phyloP scores from a whole-genome alignment of 352 stramenopile species.

The Pythium scleroteichum region DNA sequence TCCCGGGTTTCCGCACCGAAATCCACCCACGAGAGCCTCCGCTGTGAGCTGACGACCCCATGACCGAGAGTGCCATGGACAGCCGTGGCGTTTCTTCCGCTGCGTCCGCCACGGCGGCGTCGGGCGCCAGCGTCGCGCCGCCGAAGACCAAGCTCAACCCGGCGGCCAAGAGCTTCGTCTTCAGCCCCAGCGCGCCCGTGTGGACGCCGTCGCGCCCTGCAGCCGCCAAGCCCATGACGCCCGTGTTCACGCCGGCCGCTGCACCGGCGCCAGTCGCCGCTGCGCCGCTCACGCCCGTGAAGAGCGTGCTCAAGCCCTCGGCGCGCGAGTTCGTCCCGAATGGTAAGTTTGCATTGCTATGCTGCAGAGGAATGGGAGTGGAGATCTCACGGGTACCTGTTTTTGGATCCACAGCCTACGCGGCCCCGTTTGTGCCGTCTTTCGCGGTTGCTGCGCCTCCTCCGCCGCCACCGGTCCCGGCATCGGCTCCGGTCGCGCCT shows the following conservation, averaged over 20 bases:
- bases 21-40: neutral
- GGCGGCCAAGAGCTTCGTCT: conserved; percentile 65
- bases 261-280: neutral
- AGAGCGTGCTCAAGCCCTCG: conserved; percentile 50
- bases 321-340: conserved; percentile 64
- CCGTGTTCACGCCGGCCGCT: neutral
- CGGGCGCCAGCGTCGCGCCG: conserved; percentile 1
- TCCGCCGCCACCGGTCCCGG: conserved; percentile 21
- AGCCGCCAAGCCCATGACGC: neutral
- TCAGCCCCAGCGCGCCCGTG: conserved; percentile 48
- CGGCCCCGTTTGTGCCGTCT: conserved; percentile 33
- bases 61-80: conserved; percentile 29
- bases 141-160: conserved; percentile 53
- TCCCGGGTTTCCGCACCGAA: neutral
- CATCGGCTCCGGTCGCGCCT: conserved; percentile 3
- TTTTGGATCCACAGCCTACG: conserved; percentile 2
- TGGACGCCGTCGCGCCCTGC: conserved; percentile 41
- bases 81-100: conserved; percentile 11
- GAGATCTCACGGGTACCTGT: neutral
- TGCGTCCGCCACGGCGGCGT: neutral
- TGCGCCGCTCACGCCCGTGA: conserved; percentile 6
- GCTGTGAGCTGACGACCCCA: conserved; percentile 1
- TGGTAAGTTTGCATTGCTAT: conserved; percentile 31
- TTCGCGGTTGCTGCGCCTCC: conserved; percentile 22
- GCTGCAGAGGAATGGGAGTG: no score